Conservation (phyloP, 2,329 filamentous ascomycete genomes). For the Botrytis squamosa region DNA sequence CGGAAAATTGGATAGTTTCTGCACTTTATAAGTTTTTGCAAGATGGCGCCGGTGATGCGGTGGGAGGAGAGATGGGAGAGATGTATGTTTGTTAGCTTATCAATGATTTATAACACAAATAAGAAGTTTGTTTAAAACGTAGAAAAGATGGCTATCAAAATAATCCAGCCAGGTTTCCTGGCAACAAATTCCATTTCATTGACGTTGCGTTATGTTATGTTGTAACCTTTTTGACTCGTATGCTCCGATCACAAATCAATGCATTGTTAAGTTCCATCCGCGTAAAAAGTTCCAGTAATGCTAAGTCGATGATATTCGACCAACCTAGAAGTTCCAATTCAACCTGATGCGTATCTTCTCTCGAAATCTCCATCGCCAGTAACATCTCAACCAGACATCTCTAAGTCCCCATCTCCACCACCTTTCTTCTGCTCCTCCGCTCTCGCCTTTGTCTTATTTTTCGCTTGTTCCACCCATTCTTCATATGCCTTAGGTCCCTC, state of each 20-base stretch:
- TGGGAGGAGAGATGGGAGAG: background rate
- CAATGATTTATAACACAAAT: background rate
- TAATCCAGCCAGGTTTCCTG: background rate
- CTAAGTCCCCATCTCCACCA: slow-evolving; percentile 33
- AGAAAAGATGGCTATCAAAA: too few relatives aligned
- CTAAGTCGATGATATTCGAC: background rate
- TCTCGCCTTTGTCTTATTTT: slow-evolving; percentile 52
- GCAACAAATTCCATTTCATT: background rate
- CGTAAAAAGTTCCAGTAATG: background rate
- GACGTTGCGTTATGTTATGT: background rate
- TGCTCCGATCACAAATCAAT: background rate
- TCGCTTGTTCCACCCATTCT: slow-evolving; percentile 69
- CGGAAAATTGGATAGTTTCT: background rate
- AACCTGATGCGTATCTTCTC: background rate
- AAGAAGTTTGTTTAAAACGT: background rate
- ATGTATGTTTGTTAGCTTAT: background rate
- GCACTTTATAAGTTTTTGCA: background rate
- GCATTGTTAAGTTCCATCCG: too few relatives aligned
- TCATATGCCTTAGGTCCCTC: slow-evolving; percentile 66
- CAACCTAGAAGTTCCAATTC: background rate
- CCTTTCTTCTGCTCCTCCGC: slow-evolving; percentile 34
- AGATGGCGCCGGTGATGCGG: background rate
- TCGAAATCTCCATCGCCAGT: background rate
- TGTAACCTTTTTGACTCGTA: background rate
- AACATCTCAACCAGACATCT: slow-evolving; percentile 35